Conservation (phyloP, 2,329 filamentous ascomycete species). For the Pseudogymnoascus sp. region DNA sequence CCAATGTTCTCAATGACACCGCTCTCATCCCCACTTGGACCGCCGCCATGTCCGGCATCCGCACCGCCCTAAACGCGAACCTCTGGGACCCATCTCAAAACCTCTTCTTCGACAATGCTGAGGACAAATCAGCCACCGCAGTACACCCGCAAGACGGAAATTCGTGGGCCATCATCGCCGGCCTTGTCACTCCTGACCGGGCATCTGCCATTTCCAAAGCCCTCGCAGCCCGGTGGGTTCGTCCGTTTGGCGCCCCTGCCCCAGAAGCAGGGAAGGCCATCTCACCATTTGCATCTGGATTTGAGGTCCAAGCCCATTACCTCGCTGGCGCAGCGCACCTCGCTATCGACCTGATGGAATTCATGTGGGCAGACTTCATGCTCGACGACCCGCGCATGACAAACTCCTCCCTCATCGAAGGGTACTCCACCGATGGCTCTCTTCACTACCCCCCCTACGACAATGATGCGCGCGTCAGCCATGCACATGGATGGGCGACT, state of each 20-base stretch:
- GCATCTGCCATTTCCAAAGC: constrained; percentile 31
- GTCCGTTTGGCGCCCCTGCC: constrained; percentile 33
- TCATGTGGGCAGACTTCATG: constrained; percentile 45
- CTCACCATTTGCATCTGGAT: constrained; percentile 39
- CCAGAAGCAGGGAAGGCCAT: constrained; percentile 38
- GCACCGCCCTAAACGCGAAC: constrained; percentile 29
- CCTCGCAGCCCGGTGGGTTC: constrained; percentile 18
- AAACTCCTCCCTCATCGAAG: constrained; percentile 35
- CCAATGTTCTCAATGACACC: constrained; percentile 25
- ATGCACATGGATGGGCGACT: constrained; percentile 31
- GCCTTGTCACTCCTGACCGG: constrained; percentile 32
- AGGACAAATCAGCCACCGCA: constrained; percentile 32
- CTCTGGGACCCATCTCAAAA: constrained; percentile 34
- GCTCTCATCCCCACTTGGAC: constrained; percentile 30
- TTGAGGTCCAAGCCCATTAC: constrained; percentile 38
- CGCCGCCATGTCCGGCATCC: constrained; percentile 21
- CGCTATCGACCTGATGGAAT: constrained; percentile 35
- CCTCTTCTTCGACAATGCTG: constrained; percentile 36
- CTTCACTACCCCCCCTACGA: constrained; percentile 29
- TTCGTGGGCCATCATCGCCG: constrained; percentile 38
- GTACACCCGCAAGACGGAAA: constrained; percentile 54
- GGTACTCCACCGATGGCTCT: constrained; percentile 32
- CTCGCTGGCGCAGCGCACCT: constrained; percentile 31
- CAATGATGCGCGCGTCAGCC: constrained; percentile 25
- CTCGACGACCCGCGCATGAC: constrained; percentile 34